Evolutionary conservation across 257 asterid genomes (phyloP), one percentile per base, ranked within the genome.

Genomic region (Scutellaria baicalensis): DNA sequence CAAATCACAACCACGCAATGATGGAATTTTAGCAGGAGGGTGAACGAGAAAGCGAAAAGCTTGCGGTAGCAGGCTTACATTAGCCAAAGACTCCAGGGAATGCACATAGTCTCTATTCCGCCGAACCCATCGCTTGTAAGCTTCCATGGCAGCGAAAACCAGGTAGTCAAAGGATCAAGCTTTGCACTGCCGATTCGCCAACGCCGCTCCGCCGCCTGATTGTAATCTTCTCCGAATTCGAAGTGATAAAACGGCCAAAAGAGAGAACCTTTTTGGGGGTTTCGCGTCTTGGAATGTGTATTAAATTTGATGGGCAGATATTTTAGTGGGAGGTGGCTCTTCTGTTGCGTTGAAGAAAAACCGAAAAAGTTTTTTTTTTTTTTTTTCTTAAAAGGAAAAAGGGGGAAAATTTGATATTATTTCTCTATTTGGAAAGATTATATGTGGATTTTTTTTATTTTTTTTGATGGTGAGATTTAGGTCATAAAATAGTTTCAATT

Each of bases 41-140:
- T 36, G 13, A 43, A 23, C 10, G 12, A 48, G 13, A 11, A 45
- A 59, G 39, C 13, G 16, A 44, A 43, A 50, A 40, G 17, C 16
- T 40, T 65, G 61, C 14, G 9, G 36, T 18, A 76, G 72, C 60
- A 57, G 70, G 78, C 97, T 81, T 88, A 92, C 98, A 79, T 84
- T 93, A 74, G 95, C 93, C 61, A 93, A 75, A 65, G 96, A 87
- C 74, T 92, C 95, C 71, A 93, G 74, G n/a, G 97, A 89, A 68
- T 87, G 93, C 33, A 91, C 88, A 54, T 87, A 91, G 35, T 91
- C 97, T 59, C 69, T 81, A 64, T 93, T 93, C 81, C 88, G 87
- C 68, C 95, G 76, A 36, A 93, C 92, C 95, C 95, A 93, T 81
- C 89, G 84, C 92, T 82, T 91, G 83, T 93, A 93, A 82, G 89